A percentile compares a stretch with the other conserved stretches of the same genome.
Evolutionary conservation across 2,329 filamentous ascomycete species (phyloP).

Genomic region (Thelonectria blattea): DNA sequence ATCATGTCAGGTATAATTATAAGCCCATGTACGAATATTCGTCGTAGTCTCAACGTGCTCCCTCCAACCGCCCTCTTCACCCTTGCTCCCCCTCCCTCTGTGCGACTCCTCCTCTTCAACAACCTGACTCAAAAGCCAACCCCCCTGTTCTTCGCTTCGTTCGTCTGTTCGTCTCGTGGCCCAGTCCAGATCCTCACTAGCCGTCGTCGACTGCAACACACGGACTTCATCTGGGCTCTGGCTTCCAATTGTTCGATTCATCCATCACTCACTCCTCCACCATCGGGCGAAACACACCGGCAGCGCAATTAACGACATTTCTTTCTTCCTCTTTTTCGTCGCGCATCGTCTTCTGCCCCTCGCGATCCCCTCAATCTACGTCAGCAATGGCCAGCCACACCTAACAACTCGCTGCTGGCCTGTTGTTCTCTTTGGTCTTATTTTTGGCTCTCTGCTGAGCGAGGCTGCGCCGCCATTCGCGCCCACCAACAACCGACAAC

Average conservation of each 20-base stretch:
- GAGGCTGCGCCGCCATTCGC: neutral
- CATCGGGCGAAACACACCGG: neutral
- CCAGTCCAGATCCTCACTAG: neutral
- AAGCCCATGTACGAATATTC: no score
- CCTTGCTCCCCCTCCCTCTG: neutral
- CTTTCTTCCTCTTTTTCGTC: neutral
- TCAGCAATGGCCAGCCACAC: slow-evolving; percentile 6
- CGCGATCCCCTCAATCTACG: slow-evolving; percentile 2
- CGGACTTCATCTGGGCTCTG: neutral
- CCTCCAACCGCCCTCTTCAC: no score
- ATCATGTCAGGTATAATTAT: no score
- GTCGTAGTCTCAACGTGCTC: no score
- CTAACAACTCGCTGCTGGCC: slow-evolving; percentile 6
- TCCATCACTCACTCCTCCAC: neutral
- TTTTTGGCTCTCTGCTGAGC: neutral
- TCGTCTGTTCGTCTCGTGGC: neutral
- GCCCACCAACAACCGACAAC: neutral
- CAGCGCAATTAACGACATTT: neutral
- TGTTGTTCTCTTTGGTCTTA: neutral
- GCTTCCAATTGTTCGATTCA: neutral
- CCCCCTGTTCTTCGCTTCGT: neutral
- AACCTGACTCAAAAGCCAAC: neutral
- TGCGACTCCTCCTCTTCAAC: neutral
- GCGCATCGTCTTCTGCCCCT: neutral
- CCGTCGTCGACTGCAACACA: neutral